These are phyloP conservation scores for Tylopilus rubrobrunneus DNA, from an alignment of 768 basidiomycete species.

Conservation along the genomic window DNA sequence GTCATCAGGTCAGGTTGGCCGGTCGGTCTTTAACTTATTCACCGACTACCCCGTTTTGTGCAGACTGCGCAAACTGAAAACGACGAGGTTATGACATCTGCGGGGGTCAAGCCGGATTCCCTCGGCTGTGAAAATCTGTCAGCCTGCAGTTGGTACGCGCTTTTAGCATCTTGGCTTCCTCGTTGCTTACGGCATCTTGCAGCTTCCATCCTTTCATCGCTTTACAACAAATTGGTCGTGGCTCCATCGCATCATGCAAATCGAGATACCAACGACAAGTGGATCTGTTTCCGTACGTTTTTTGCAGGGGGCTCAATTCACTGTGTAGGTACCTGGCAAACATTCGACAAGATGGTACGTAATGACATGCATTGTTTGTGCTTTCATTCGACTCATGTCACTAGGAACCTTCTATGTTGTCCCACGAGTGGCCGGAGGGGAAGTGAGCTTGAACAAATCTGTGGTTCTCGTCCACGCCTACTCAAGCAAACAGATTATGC, in stretches of 20 bases:
- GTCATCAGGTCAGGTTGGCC: constrained; percentile 41
- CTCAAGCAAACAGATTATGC: constrained; percentile 39
- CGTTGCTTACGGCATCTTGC: not conserved
- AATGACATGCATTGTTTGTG: not conserved
- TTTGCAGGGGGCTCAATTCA: not conserved
- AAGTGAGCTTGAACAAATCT: constrained; percentile 29
- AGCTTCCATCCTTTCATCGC: constrained; percentile 41
- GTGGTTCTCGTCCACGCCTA: not conserved
- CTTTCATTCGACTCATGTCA: not conserved
- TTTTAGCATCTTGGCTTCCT: not conserved
- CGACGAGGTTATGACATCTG: constrained; percentile 51
- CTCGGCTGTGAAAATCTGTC: constrained; percentile 74
- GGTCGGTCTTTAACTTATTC: not conserved
- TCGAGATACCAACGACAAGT: constrained; percentile 66
- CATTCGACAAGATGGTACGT: constrained; percentile 59
- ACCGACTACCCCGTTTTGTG: not conserved
- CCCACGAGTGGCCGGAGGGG: constrained; percentile 68
- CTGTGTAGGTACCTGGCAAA: constrained; percentile 55
- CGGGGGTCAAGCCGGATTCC: constrained; percentile 44
- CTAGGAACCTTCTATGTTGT: constrained; percentile 66
- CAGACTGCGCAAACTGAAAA: constrained; percentile 54
- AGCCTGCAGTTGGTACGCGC: constrained; percentile 53
- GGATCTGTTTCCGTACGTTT: not conserved
- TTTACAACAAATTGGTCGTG: constrained; percentile 66
- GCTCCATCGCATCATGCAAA: constrained; percentile 59